These are phyloP conservation scores for Amoeboaphelidium protococcarum DNA, from an alignment of 371 early-diverging fungal species.

Conservation along the genomic window DNA sequence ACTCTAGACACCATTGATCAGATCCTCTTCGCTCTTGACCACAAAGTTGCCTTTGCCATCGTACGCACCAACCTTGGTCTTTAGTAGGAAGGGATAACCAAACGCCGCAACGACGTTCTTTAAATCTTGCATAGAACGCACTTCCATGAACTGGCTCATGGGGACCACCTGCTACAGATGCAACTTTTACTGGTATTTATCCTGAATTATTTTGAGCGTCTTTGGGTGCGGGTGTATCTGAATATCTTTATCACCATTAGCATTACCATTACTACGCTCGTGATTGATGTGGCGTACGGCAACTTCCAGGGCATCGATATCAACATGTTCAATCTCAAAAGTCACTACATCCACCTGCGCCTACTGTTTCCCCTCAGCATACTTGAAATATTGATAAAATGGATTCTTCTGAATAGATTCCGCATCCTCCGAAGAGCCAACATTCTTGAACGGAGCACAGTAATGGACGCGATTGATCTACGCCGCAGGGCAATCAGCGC, in stretches of 20 bases:
- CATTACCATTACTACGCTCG: conserved; percentile 16
- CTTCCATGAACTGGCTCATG: conserved; percentile 24
- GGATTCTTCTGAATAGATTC: too few species aligned
- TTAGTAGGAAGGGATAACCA: conserved; percentile 81
- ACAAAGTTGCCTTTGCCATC: conserved; percentile 66
- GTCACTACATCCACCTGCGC: conserved; percentile 58
- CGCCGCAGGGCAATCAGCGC: too few species aligned
- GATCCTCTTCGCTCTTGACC: conserved; percentile 30
- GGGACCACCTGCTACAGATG: conserved; percentile 22
- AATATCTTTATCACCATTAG: conserved; percentile 12
- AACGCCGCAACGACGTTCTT: conserved; percentile 24
- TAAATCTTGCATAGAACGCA: conserved; percentile 26
- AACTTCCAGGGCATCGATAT: conserved; percentile 35
- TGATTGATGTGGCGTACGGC: conserved; percentile 19
- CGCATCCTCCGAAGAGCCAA: too few species aligned
- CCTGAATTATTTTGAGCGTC: conserved; percentile 67
- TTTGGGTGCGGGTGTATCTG: conserved; percentile 42
- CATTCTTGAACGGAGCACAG: too few species aligned
- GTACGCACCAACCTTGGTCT: conserved; percentile 73
- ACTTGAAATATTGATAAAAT: too few species aligned
- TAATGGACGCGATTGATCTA: too few species aligned
- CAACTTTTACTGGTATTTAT: conserved; percentile 72
- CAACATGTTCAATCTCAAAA: conserved; percentile 87
- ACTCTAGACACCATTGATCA: conserved; percentile 21
- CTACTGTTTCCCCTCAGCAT: too few species aligned